Percentiles rank a stretch among this genome's conserved stretches.
Evolutionary conservation across 495 filamentous ascomycete genomes (phyloP).

Genomic region (Cryomyces minteri): DNA sequence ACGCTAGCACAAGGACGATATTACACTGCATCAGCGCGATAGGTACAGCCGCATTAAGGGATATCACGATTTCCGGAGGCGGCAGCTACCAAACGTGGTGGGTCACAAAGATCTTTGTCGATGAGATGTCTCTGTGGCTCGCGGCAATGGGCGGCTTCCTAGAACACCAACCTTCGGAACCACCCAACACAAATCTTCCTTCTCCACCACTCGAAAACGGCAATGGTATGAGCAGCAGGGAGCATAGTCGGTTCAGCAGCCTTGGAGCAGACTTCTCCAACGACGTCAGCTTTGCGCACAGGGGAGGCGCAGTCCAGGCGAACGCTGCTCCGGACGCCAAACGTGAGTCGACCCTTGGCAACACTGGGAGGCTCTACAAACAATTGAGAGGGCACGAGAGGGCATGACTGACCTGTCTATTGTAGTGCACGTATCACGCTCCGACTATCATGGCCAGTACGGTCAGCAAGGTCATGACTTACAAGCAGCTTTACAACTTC

Average conservation of each 20-base stretch:
- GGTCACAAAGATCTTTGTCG: constrained; percentile 94
- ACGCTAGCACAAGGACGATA: constrained; percentile 43
- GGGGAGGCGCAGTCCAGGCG: no score
- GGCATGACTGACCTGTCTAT: no score
- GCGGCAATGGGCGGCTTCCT: constrained; percentile 88
- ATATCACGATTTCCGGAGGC: constrained; percentile 65
- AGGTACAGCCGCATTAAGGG: constrained; percentile 50
- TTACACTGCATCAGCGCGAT: constrained; percentile 50
- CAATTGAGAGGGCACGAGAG: no score
- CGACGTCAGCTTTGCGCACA: background rate
- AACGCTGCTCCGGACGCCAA: no score
- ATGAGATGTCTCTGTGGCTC: constrained; percentile 86
- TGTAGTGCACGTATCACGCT: no score
- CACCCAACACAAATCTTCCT: no score
- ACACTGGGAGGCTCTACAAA: no score
- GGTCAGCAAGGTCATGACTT: no score
- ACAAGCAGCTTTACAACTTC: no score
- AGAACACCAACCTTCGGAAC: constrained; percentile 23
- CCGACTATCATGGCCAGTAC: no score
- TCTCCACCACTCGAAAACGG: no score
- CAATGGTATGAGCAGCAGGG: background rate
- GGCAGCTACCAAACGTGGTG: constrained; percentile 91
- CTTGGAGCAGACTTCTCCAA: background rate
- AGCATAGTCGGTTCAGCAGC: background rate
- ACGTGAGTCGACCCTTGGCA: background rate